phyloP scores from a whole-genome alignment of 257 asterid genomes.

The Fraxinus americana region DNA sequence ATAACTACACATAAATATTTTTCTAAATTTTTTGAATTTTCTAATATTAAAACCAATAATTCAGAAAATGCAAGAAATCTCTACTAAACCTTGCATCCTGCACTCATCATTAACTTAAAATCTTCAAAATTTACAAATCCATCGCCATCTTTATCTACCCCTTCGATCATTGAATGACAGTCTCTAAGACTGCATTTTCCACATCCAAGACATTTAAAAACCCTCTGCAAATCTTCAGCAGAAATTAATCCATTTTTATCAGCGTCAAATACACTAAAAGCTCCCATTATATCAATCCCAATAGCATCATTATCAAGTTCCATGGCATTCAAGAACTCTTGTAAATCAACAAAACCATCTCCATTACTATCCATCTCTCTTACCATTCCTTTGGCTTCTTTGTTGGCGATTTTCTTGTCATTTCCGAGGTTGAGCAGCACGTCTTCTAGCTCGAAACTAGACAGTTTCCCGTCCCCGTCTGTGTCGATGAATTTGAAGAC shows the following conservation, averaged over 20 bases:
- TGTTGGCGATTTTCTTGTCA: slow-evolving; percentile 37
- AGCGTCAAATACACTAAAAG: slow-evolving; percentile 61
- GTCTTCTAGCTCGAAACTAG: slow-evolving; percentile 48
- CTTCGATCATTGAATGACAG: slow-evolving; percentile 61
- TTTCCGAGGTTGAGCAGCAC: slow-evolving; percentile 46
- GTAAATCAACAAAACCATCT: slow-evolving; percentile 62
- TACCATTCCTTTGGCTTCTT: slow-evolving; percentile 61
- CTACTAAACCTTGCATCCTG: slow-evolving; percentile 25
- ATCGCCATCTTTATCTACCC: slow-evolving; percentile 70
- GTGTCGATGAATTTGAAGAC: slow-evolving; percentile 67
- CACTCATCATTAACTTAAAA: slow-evolving; percentile 63
- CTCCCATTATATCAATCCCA: slow-evolving; percentile 41
- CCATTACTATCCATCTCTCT: slow-evolving; percentile 67
- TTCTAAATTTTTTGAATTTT: background rate
- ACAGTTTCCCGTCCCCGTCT: slow-evolving; percentile 68
- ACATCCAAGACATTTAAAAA: slow-evolving; percentile 53
- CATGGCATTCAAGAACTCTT: slow-evolving; percentile 63
- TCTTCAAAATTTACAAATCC: slow-evolving; percentile 68
- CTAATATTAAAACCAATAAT: background rate
- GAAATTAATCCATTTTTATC: slow-evolving; percentile 65
- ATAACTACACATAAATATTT: background rate
- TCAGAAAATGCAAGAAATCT: background rate
- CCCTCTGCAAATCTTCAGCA: slow-evolving; percentile 56
- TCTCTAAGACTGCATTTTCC: slow-evolving; percentile 43
- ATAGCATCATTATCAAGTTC: slow-evolving; percentile 7